phyloP scores from a whole-genome alignment of 2,329 filamentous ascomycete genomes.

The Paracamarosporium sp. region DNA sequence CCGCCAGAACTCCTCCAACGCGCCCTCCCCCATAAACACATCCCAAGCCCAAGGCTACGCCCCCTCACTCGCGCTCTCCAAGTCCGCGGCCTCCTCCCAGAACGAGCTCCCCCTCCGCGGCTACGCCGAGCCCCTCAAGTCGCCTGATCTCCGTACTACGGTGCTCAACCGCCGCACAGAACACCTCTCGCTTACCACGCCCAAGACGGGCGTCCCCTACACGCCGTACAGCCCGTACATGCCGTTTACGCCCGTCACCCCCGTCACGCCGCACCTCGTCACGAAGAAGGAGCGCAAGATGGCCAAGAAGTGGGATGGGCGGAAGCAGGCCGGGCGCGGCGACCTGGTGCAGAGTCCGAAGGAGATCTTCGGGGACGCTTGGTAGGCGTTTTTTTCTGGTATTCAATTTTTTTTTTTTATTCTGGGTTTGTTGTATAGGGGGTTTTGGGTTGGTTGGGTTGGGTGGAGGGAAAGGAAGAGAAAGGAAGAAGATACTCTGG shows the following conservation, averaged over 20 bases:
- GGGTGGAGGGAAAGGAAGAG: not conserved
- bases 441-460: not conserved
- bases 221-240: slow-evolving; percentile 83
- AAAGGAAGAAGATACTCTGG: not conserved
- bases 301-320: slow-evolving; percentile 69
- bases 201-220: slow-evolving; percentile 64
- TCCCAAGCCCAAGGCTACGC: no score
- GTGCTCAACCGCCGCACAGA: slow-evolving; percentile 48
- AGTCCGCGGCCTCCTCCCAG: slow-evolving; percentile 16
- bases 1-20: slow-evolving; percentile 24
- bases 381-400: slow-evolving; percentile 19
- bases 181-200: slow-evolving; percentile 50
- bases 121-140: slow-evolving; percentile 33
- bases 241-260: slow-evolving; percentile 76
- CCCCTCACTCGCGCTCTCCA: slow-evolving; percentile 10
- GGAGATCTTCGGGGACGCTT: slow-evolving; percentile 48
- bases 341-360: slow-evolving; percentile 45
- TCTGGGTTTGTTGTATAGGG: not conserved
- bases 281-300: slow-evolving; percentile 74
- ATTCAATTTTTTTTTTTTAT: not conserved
- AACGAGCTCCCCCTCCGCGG: slow-evolving; percentile 45
- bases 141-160: slow-evolving; percentile 51
- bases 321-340: slow-evolving; percentile 60
- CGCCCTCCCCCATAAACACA: slow-evolving; percentile 17
- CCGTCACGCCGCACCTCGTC: slow-evolving; percentile 77